Conservation (phyloP, 2,329 filamentous ascomycete species). For the Ophiocordyceps robertsii region DNA sequence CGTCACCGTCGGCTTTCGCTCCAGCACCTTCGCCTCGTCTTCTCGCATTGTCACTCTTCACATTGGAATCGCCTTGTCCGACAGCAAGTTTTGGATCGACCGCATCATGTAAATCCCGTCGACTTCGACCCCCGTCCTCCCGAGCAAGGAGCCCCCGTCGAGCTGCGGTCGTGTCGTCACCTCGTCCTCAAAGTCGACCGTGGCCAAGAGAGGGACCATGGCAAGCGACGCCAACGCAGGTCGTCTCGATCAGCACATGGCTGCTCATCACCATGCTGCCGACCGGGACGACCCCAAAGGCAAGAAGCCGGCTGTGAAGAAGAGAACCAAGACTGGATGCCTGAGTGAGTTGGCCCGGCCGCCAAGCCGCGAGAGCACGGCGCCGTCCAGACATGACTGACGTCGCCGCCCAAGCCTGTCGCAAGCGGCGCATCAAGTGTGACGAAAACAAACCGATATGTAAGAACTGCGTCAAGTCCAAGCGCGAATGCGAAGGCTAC, state of each 20-base stretch:
- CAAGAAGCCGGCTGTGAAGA: constrained; percentile 39
- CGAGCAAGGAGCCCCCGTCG: constrained; percentile 1
- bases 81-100: neutral
- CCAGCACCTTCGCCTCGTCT: neutral
- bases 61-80: neutral
- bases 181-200: neutral
- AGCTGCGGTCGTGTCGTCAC: neutral
- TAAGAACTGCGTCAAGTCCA: constrained; percentile 77
- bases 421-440: constrained; percentile 92
- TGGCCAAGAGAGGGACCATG: constrained; percentile 3
- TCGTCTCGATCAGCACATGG: constrained; percentile 14
- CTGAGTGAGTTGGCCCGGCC: constrained; percentile 48
- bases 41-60: neutral
- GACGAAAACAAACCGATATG: constrained; percentile 78
- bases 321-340: constrained; percentile 85
- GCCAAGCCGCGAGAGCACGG: neutral
- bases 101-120: constrained; percentile 6
- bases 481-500: constrained; percentile 73
- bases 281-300: constrained; percentile 26
- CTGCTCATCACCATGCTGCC: constrained; percentile 19
- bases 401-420: constrained; percentile 50
- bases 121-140: neutral
- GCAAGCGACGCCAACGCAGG: constrained; percentile 2
- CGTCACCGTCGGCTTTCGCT: neutral
- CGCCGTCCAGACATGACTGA: neutral